A percentile compares a stretch with the other conserved stretches of the same genome.
These are phyloP conservation scores for Flammula alnicola DNA, from an alignment of 1,284 basidiomycete species.

Conservation along the genomic window DNA sequence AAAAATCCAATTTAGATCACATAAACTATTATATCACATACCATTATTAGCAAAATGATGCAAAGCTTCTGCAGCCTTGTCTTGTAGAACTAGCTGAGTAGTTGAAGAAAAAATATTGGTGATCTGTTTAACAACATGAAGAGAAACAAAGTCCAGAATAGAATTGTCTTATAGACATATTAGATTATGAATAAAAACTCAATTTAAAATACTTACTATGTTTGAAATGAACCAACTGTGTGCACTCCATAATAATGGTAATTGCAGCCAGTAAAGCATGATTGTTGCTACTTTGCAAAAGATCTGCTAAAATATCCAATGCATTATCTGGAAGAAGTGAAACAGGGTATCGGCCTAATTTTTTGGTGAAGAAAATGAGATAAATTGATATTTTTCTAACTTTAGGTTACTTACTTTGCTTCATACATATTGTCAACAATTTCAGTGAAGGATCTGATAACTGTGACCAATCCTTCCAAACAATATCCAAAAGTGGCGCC, in stretches of 20 bases:
- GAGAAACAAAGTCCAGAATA: slow-evolving; percentile 12
- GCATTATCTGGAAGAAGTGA: no score
- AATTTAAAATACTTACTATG: no score
- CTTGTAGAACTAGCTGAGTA: slow-evolving; percentile 4
- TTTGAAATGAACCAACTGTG: no score
- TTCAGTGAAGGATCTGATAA: slow-evolving; percentile 8
- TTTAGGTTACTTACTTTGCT: slow-evolving; percentile 6
- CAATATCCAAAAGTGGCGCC: slow-evolving; percentile 2
- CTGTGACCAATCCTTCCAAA: slow-evolving; percentile 6
- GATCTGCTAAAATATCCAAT: no score
- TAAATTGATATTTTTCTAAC: no score
- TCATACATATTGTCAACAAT: slow-evolving; percentile 7
- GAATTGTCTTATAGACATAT: no score
- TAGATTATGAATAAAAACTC: no score
- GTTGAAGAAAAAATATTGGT: slow-evolving; percentile 13
- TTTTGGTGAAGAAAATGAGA: no score
- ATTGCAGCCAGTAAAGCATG: no score
- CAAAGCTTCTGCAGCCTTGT: slow-evolving; percentile 8
- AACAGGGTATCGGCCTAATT: no score
- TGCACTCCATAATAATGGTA: no score
- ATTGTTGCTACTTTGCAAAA: no score
- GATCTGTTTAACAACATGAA: slow-evolving; percentile 9
- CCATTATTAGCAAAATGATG: slow-evolving; percentile 11
- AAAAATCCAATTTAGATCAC: background rate
- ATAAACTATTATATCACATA: background rate